Conservation (phyloP, 495 filamentous ascomycete species). For the Rhizodiscina lignyota region DNA sequence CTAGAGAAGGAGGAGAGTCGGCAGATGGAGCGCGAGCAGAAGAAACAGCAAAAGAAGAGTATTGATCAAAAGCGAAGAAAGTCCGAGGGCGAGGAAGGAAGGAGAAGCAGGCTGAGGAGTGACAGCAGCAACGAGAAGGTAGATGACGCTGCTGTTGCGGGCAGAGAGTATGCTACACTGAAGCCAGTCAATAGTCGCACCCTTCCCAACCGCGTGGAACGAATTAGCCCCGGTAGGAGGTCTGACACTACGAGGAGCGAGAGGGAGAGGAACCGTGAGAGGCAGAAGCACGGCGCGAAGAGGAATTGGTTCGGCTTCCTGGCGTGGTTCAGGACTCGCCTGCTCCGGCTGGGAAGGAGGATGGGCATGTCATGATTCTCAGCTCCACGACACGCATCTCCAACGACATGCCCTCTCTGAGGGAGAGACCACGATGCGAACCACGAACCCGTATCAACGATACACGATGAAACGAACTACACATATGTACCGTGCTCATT, state of each 20-base stretch:
- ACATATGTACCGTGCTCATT: no score
- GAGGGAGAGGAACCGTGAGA: background rate
- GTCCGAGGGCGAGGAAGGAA: background rate
- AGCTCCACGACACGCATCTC: no score
- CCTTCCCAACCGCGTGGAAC: no score
- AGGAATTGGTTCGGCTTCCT: constrained; percentile 16
- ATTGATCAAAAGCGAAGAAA: background rate
- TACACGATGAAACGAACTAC: no score
- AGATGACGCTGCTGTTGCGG: no score
- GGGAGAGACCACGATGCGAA: no score
- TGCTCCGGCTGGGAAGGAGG: constrained; percentile 10
- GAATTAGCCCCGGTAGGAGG: background rate
- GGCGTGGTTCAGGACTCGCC: constrained; percentile 17
- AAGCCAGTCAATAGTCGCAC: no score
- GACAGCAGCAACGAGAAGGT: no score
- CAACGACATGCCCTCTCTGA: no score
- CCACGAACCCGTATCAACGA: no score
- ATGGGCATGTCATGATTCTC: constrained; percentile 4
- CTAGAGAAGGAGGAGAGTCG: constrained; percentile 37
- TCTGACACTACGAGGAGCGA: background rate
- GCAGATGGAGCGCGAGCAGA: constrained; percentile 21
- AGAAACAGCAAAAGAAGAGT: constrained; percentile 2
- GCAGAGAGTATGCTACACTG: no score
- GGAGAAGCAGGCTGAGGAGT: background rate
- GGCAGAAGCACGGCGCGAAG: constrained; percentile 6